These are phyloP conservation scores for Leccinum arenicola DNA, from an alignment of 768 basidiomycete species.

Conservation along the genomic window DNA sequence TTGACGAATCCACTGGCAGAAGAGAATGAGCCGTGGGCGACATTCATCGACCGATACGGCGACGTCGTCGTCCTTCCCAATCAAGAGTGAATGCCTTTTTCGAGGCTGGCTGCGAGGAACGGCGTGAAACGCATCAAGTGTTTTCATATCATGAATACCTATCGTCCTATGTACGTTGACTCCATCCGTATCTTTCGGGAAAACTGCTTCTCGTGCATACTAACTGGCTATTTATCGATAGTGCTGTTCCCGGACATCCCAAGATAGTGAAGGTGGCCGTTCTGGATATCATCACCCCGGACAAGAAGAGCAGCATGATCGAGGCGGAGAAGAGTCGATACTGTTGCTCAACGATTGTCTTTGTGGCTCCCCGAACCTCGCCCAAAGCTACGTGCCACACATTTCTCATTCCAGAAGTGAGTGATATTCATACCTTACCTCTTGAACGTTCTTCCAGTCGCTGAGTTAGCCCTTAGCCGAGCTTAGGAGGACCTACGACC, in stretches of 20 bases:
- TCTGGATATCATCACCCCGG: constrained; percentile 82
- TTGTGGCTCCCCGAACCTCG: constrained; percentile 67
- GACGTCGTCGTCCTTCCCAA: constrained; percentile 73
- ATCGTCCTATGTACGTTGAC: constrained; percentile 56
- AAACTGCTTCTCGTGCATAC: neutral
- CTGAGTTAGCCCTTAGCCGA: constrained; percentile 59
- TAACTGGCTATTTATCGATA: constrained; percentile 32
- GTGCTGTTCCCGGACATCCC: constrained; percentile 70
- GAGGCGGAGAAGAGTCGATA: constrained; percentile 75
- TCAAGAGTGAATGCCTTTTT: constrained; percentile 72
- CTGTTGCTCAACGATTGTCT: constrained; percentile 65
- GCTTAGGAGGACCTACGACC: constrained; percentile 55
- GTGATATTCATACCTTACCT: constrained; percentile 22
- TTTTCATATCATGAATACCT: constrained; percentile 75
- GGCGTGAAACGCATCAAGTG: constrained; percentile 74
- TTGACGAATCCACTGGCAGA: constrained; percentile 56
- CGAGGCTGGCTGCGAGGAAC: constrained; percentile 73
- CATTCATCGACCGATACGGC: constrained; percentile 78
- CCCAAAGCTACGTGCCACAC: constrained; percentile 68
- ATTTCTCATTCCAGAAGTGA: constrained; percentile 76
- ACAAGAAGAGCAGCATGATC: constrained; percentile 56
- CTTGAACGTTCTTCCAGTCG: constrained; percentile 44
- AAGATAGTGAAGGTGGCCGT: constrained; percentile 70
- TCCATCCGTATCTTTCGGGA: neutral
- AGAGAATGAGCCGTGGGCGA: constrained; percentile 63